Conservation (phyloP, 2,329 filamentous ascomycete species). For the Aspergillus jensenii region DNA sequence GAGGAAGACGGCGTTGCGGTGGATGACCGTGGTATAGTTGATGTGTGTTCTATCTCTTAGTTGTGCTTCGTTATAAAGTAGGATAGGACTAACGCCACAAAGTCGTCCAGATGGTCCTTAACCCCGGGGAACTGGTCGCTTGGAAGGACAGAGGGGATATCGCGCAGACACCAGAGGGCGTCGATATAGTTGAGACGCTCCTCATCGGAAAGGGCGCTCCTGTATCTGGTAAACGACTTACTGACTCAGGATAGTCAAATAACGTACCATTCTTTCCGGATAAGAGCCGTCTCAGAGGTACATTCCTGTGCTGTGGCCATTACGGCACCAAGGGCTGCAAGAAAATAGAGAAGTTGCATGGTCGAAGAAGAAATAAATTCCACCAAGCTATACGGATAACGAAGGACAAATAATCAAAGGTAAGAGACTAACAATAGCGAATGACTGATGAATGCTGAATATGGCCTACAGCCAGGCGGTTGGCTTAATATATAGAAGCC, state of each 20-base stretch:
- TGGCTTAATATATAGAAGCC: too few species aligned
- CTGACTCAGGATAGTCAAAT: too few species aligned
- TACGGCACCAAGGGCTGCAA: background rate
- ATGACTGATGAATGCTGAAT: too few species aligned
- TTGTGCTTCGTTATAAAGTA: background rate
- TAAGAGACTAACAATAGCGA: too few species aligned
- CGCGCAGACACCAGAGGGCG: background rate
- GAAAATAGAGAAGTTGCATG: background rate
- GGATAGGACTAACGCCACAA: background rate
- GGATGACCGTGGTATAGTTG: constrained; percentile 27
- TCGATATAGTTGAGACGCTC: background rate
- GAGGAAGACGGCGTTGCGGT: constrained; percentile 19
- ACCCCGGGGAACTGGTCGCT: background rate
- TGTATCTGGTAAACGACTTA: background rate
- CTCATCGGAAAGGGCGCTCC: background rate
- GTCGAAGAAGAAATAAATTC: too few species aligned
- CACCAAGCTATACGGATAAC: too few species aligned
- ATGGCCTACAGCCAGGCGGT: too few species aligned
- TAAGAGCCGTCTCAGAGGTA: background rate
- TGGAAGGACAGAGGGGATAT: background rate
- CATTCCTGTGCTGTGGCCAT: constrained; percentile 3
- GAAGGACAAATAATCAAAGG: too few species aligned
- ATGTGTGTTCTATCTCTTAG: constrained; percentile 20
- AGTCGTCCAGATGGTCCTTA: background rate
- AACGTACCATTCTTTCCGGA: constrained; percentile 13